Evolutionary conservation across 495 filamentous ascomycete species (phyloP), one percentile per base, ranked within the genome.

Genomic region (Neurospora sp.): DNA sequence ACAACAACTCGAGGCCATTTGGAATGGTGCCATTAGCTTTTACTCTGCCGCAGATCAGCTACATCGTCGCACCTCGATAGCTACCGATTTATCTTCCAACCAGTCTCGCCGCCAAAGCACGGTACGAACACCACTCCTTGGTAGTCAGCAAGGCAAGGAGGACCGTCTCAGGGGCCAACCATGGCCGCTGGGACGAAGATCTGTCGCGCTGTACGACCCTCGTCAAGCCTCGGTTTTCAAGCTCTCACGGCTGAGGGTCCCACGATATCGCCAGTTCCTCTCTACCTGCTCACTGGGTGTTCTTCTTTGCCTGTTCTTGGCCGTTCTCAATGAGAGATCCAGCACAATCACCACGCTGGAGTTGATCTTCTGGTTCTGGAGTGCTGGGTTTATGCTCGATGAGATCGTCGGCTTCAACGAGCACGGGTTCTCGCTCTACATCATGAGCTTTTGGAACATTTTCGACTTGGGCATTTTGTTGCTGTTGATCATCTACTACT

Each of bases 361-460:
- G 80, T 80, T 97, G 27, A 77, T 96, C 12, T 97, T 98, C 79
- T 98, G 94, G 94, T 91, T 98, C 79, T 98, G 94, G 94, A 95
- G 93, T 78, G 92, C 93, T 31, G 94, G 94, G 4, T 98, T 95
- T 81, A 96, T 97, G 93, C 90, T 98, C n/a, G 93, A 96, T 77
- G 94, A 97, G 80, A 85, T 97, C 59, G 92, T 96, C 39, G 93
- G 93, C 8, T 96, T 96, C 85, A 95, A 93, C 75, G 94, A 97
- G 78, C 92, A 96, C 78, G 94, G 94, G 8, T 96, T 97, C 79
- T 93, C 93, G 70, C 87, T 98, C 11, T 98, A 97, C 82, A 90
- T 97, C 75, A 93, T 97, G 91, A 96, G 93, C 79, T 93, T 97
- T 80, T 97, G 94, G 94, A 98, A 98, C 80, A 86, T 94, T 23